These are phyloP conservation scores for Dendrobium catenatum DNA, from an alignment of 106 monocot genomes.

Conservation along the genomic window DNA sequence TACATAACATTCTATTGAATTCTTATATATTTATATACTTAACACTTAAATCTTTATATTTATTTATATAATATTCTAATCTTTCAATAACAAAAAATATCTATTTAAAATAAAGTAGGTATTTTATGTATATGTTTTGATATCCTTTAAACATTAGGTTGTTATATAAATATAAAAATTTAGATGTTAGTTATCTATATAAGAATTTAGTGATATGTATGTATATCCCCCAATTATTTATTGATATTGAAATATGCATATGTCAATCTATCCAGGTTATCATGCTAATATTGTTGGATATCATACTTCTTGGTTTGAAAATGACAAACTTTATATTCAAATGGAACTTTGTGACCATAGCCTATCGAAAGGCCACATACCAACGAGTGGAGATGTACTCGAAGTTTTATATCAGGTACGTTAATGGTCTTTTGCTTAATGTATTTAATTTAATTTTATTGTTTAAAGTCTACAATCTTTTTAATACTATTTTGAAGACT, in stretches of 20 bases:
- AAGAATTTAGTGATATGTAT: too few species aligned
- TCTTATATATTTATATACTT: neutral
- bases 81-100: too few species aligned
- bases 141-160: too few species aligned
- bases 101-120: too few species aligned
- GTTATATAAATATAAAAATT: too few species aligned
- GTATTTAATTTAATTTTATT: neutral
- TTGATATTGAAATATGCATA: neutral
- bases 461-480: too few species aligned
- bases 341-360: constrained; percentile 93
- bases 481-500: too few species aligned
- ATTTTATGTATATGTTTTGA: too few species aligned
- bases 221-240: neutral
- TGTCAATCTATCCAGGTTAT: constrained; percentile 31
- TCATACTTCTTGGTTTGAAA: constrained; percentile 92
- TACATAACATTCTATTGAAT: neutral
- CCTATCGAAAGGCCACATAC: constrained; percentile 33
- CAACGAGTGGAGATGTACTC: constrained; percentile 37
- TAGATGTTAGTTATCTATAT: too few species aligned
- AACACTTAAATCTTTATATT: too few species aligned
- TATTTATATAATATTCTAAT: too few species aligned
- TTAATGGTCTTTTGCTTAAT: too few species aligned
- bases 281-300: constrained; percentile 93
- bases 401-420: constrained; percentile 68
- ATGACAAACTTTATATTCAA: constrained; percentile 90